Percentiles rank a stretch among this genome's conserved stretches.
Conservation (phyloP, 2,329 filamentous ascomycete genomes). For the Tolypocladium tundrense region DNA sequence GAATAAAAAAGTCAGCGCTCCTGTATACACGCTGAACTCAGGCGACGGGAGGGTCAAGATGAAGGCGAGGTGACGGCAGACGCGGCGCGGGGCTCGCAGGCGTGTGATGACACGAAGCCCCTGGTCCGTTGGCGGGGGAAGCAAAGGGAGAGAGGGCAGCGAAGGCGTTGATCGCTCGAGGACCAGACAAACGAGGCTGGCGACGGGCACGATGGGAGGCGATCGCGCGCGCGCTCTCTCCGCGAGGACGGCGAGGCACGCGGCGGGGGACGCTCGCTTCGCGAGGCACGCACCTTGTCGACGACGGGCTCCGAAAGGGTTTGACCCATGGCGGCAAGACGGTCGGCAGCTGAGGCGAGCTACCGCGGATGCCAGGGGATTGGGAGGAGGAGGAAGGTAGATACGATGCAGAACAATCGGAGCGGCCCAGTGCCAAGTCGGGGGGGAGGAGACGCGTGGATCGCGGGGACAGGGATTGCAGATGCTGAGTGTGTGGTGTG, state of each 20-base stretch:
- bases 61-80: not conserved
- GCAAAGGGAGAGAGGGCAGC: not conserved
- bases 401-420: slow-evolving; percentile 1
- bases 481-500: not conserved
- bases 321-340: slow-evolving; percentile 69
- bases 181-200: not conserved
- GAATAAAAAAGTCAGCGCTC: slow-evolving; percentile 14
- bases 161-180: not conserved
- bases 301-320: slow-evolving; percentile 98
- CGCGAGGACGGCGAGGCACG: not conserved
- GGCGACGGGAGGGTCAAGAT: not conserved
- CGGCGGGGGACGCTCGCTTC: not conserved
- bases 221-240: not conserved
- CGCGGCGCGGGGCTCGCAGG: not conserved
- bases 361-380: slow-evolving; percentile 10
- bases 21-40: not conserved
- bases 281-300: slow-evolving; percentile 65
- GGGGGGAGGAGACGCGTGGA: not conserved
- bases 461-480: slow-evolving; percentile 1
- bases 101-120: not conserved
- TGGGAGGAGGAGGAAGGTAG: slow-evolving; percentile 3
- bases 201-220: not conserved
- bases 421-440: not conserved
- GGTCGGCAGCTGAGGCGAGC: slow-evolving; percentile 14
- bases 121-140: not conserved